phyloP scores from a whole-genome alignment of 768 basidiomycete species.

The Coprinopsis marcescibilis region DNA sequence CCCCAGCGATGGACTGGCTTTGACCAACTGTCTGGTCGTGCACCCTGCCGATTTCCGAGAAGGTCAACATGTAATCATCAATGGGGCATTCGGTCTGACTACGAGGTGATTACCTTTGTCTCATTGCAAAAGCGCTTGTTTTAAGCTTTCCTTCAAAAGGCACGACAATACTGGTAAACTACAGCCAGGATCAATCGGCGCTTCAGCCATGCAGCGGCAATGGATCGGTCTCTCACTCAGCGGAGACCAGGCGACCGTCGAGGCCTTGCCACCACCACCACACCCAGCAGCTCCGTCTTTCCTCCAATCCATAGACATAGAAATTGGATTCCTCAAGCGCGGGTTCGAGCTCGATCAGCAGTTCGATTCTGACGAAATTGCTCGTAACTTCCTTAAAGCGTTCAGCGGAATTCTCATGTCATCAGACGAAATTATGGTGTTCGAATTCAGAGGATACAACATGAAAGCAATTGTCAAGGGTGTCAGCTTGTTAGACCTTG shows the following conservation, averaged over 20 bases:
- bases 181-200: constrained; percentile 64
- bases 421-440: constrained; percentile 63
- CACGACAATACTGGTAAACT: constrained; percentile 77
- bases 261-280: constrained; percentile 50
- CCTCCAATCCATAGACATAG: constrained; percentile 75
- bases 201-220: constrained; percentile 72
- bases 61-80: constrained; percentile 72
- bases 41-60: constrained; percentile 69
- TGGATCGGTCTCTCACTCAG: constrained; percentile 83
- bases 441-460: constrained; percentile 86
- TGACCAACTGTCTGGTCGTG: constrained; percentile 79
- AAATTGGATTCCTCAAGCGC: constrained; percentile 59
- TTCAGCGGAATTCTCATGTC: constrained; percentile 71
- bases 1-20: constrained; percentile 64
- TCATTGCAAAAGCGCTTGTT: background rate
- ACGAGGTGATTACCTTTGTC: constrained; percentile 68
- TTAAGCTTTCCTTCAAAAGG: constrained; percentile 30
- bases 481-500: constrained; percentile 53
- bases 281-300: constrained; percentile 50
- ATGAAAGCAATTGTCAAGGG: constrained; percentile 66
- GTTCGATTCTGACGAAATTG: constrained; percentile 89
- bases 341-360: constrained; percentile 53
- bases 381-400: constrained; percentile 63
- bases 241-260: constrained; percentile 73
- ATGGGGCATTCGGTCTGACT: constrained; percentile 66